Base-by-base conservation (phyloP, 192 early-diverging fungal genomes). In the Coemansia sp. region DNA sequence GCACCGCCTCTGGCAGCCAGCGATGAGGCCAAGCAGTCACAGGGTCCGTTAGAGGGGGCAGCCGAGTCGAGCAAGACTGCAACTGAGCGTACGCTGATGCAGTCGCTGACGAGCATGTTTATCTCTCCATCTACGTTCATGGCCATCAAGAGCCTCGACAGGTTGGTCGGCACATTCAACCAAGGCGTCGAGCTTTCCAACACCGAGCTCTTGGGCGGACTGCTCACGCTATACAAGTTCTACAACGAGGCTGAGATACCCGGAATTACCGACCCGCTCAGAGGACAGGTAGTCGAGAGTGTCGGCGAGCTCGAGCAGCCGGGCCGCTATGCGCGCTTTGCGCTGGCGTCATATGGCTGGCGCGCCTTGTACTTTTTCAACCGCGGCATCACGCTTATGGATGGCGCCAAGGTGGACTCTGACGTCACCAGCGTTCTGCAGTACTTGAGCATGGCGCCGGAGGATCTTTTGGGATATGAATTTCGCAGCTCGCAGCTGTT, bases 151-250 rank as follows among this genome's bases (percentile, higher is more conserved):
- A 77, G 77, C 26, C 66, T 83, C 8, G 69, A 77, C 62, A 60
- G 79, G 24, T 46, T 85, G 63, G 66, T 80, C 1, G 63, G 66
- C 42, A 55, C 74, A 38, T 84, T 88, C 76, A 86, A 86, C 13
- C 88, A 91, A 70, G 90, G 90, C 35, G 83, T 91, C 38, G 90
- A 91, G 71, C 68, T 88, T 51, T 85, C 87, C 8, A 86, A 85
- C 62, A 70, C 85, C 5, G 87, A 89, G 69, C 76, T 91, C 31
- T 60, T 91, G 31, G 82, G 82, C 2, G 90, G 86, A 0, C 83
- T 92, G 14, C 68, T 86, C 5, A 85, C 89, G 8, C 67, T 92
- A 18, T 87, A 90, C 62, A 85, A 87, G 62, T 90, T 84, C 50
- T 87, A 89, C 67, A 69, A 67, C 59, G 71, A 79, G 45, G 73